Percentiles rank a stretch among this genome's conserved stretches.
Evolutionary conservation across 2,329 filamentous ascomycete species (phyloP).

Genomic region (Fusarium falciforme): DNA sequence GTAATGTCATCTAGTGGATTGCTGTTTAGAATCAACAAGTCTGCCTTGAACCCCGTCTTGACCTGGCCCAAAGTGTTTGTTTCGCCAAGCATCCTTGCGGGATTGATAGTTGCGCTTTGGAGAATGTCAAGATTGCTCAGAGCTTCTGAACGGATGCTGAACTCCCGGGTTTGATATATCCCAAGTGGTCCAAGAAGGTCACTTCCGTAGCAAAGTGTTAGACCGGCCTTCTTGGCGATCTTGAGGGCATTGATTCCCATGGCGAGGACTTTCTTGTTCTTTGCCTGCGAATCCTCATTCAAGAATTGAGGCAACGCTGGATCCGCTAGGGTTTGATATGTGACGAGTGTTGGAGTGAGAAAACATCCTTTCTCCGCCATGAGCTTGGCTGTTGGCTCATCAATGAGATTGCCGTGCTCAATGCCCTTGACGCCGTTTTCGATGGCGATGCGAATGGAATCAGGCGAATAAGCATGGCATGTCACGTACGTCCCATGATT

Average conservation of each 20-base stretch:
- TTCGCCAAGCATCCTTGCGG: background rate
- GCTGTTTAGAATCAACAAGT: background rate
- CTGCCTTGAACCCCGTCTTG: background rate
- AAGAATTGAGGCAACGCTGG: background rate
- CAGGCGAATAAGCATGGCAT: no score
- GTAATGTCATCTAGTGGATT: background rate
- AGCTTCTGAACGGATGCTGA: background rate
- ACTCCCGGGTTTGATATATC: background rate
- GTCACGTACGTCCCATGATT: no score
- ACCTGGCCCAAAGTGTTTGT: background rate
- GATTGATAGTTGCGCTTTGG: background rate
- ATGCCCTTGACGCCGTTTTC: no score
- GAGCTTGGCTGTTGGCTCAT: background rate
- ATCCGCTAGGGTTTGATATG: background rate
- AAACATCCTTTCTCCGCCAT: background rate
- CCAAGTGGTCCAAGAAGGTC: background rate
- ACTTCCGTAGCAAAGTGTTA: background rate
- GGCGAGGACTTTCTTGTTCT: background rate
- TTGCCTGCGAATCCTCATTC: background rate
- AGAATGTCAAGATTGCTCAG: background rate
- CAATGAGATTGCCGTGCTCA: background rate
- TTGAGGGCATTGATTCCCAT: background rate
- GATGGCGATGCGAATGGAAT: no score
- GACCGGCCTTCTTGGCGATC: background rate
- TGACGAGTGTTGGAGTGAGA: background rate